A percentile compares a stretch with the other conserved stretches of the same genome.
phyloP scores from a whole-genome alignment of 345 rosid genomes.

The Rhodomyrtus tomentosa region DNA sequence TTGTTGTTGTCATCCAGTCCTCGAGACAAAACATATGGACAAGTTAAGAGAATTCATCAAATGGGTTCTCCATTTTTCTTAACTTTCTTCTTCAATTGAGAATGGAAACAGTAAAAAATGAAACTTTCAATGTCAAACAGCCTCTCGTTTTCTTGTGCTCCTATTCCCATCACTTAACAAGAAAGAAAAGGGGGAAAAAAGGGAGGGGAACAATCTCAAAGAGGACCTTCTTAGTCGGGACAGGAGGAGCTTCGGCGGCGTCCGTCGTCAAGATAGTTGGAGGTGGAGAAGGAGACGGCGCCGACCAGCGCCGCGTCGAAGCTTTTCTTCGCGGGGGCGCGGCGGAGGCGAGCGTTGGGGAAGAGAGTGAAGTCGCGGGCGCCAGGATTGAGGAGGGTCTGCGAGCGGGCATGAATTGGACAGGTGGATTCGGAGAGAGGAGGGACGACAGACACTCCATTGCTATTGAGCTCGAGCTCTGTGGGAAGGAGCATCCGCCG shows the following conservation, averaged over 20 bases:
- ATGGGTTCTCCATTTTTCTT: not conserved
- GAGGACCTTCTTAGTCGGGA: conserved; percentile 45
- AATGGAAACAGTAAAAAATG: not conserved
- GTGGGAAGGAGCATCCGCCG: not conserved
- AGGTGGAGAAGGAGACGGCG: not conserved
- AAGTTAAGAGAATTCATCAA: not conserved
- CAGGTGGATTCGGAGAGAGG: conserved; percentile 5
- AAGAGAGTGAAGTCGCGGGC: conserved; percentile 4
- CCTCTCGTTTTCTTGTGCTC: not conserved
- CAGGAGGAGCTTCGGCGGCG: not conserved
- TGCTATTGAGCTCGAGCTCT: not conserved
- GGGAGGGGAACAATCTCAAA: not conserved
- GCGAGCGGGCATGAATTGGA: not conserved
- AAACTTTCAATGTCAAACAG: not conserved
- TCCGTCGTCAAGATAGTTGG: not conserved
- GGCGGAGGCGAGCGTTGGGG: not conserved
- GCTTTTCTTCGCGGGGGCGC: conserved; percentile 5
- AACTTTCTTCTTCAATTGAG: not conserved
- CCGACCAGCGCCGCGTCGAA: not conserved
- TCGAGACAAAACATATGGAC: not conserved
- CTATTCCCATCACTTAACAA: not conserved
- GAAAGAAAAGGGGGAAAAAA: not conserved
- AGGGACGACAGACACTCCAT: conserved; percentile 28
- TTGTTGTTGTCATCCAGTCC: not conserved
- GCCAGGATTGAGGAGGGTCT: conserved; percentile 1